Conservation (phyloP, 1,284 basidiomycete species). For the Anthracocystis setariae region DNA sequence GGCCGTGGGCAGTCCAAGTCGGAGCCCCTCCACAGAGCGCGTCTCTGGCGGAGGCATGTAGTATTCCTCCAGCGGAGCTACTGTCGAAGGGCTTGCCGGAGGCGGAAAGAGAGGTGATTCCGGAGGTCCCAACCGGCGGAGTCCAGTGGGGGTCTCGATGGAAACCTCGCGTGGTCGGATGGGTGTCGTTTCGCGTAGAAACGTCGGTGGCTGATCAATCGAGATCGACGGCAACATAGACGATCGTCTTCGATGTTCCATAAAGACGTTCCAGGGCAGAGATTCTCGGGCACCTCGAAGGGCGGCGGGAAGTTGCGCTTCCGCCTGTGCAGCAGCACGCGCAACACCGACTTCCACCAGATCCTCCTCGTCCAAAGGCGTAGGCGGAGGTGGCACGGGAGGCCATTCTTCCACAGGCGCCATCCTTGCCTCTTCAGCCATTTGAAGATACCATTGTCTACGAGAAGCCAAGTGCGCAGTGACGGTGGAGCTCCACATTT, state of each 20-base stretch:
- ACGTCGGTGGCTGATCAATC: constrained; percentile 18
- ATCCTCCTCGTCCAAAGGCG: constrained; percentile 19
- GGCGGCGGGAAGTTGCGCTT: constrained; percentile 17
- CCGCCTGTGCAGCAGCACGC: constrained; percentile 18
- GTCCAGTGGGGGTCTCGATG: constrained; percentile 43
- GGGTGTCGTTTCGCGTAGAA: constrained; percentile 32
- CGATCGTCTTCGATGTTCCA: constrained; percentile 37
- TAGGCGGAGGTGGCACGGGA: constrained; percentile 27
- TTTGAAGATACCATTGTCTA: constrained; percentile 8
- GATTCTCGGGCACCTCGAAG: constrained; percentile 31
- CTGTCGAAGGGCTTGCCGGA: constrained; percentile 23
- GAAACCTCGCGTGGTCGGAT: constrained; percentile 24
- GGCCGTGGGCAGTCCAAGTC: constrained; percentile 23
- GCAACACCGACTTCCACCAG: constrained; percentile 28
- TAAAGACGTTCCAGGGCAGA: constrained; percentile 43
- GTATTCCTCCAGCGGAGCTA: constrained; percentile 24
- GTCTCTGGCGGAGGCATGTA: constrained; percentile 11
- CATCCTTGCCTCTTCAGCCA: constrained; percentile 14
- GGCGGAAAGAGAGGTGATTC: constrained; percentile 25
- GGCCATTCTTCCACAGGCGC: constrained; percentile 6
- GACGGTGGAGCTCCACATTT: constrained; percentile 35
- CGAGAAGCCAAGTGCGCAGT: constrained; percentile 17
- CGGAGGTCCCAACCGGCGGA: constrained; percentile 12
- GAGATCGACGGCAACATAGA: constrained; percentile 45
- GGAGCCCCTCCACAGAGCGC: constrained; percentile 12